Evolutionary conservation across 176 grass and related monocot species (phyloP), one percentile per base, ranked within the genome.

Genomic region (Sorghum bicolor): DNA sequence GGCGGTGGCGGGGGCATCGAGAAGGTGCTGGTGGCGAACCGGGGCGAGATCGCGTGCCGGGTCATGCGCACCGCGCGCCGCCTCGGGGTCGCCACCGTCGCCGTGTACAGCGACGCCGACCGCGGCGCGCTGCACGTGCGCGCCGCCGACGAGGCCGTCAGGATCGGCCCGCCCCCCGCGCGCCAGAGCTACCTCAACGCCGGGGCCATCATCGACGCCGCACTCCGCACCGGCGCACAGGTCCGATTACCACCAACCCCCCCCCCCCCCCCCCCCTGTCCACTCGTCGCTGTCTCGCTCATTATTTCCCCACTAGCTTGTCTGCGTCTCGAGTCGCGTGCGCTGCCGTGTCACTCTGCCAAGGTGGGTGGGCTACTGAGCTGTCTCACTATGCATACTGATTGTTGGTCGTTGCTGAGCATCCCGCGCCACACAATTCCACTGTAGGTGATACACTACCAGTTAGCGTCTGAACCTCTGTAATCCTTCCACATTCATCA

Each of bases 51-150:
- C 83, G 96, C 96, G 39, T 98, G 93, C 67, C 87, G 93, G 60
- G 87, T 98, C 11, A 95, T 95, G 83, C 79, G 89, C 52, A 98
- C 93, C 2, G 89, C 93, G 60, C 77, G 84, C 6, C 75, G 93
- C 10, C 89, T 95, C 9, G 96, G 93, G 32, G 78, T 98, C 32
- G 72, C 87, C 31, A 95, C 93, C 6, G 95, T 98, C 2, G 92
- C 95, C 14, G 95, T 98, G 2, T 98, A 93, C 82, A 94, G 92
- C 78, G 96, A 98, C 72, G 96, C 93, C 32, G 96, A 98, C 81
- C 87, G 96, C 0, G 85, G 31, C 25, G 82, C 93, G 32, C 89
- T 98, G 34, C 93, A 98, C 85, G 96, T 95, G 70, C 78, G 87
- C 67, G 92, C 77, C 32, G 89, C 96, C 24, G 91, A 95, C 78